Evolutionary conservation across 164 flowering plant genomes (phyloP), one percentile per base, ranked within the genome.

Genomic region (Nymphaea colorata): DNA sequence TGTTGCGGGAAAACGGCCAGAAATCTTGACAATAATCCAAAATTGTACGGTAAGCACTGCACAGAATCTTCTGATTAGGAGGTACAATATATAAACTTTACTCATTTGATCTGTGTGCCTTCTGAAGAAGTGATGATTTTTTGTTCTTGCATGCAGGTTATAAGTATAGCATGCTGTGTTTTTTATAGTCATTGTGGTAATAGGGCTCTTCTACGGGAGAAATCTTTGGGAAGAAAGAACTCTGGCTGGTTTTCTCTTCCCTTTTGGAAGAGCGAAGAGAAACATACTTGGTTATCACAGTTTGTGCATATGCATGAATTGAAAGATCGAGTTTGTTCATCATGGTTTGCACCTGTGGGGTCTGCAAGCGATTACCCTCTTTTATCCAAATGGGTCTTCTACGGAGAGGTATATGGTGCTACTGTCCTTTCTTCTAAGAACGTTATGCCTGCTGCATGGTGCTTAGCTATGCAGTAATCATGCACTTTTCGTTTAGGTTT

Each of bases 301-400:
- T 80, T 90, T 41, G 59, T 92, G 61, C 86, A 77, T 7, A 80
- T 92, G 82, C 78, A 86, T 80, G 87, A 95, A 77, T 83, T 84
- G 72, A 92, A 95, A 75, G 96, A 92, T 55, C 88, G 87, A 72
- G 85, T 95, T 59, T 92, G 99, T 80, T 85, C 88, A 59, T 95
- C 99, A 70, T 95, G 99, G 99, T 95, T 95, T 86, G 99, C 98
- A 60, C 98, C 98, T n/a, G 97, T 95, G 76, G 99, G 99, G 16
- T 90, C 96, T 67, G 99, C 98, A 41, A 87, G 87, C 80, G 99
- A 95, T 72, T 95, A 90, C 79, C 99, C 99, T 41, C 78, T 95
- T 69, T 75, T 92, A 69, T 95, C 99, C 25, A 92, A 95, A 82
- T 95, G 99, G 99, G 97, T 90, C 71, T 82, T 95, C 70, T 95